Evolutionary conservation across 257 asterid genomes (phyloP).

Genomic region (Solanum virginianum): DNA sequence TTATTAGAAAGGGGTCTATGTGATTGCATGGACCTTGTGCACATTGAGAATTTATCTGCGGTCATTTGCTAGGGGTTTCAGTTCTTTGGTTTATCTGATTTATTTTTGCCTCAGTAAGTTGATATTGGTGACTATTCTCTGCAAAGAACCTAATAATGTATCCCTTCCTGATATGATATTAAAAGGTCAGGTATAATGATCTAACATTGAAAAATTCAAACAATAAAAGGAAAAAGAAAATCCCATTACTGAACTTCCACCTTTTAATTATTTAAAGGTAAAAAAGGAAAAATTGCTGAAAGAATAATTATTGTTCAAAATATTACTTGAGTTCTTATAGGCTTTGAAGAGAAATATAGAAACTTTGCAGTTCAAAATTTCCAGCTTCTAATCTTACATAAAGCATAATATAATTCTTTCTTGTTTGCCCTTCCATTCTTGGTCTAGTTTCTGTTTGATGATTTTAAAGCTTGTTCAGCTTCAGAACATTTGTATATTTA

Average conservation of each 20-base stretch:
- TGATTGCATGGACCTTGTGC: not conserved
- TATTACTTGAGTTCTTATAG: not conserved
- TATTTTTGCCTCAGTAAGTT: not conserved
- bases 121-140: not conserved
- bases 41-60: not conserved
- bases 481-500: not conserved
- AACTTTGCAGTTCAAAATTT: not conserved
- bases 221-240: not conserved
- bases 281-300: not conserved
- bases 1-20: not conserved
- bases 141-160: not conserved
- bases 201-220: not conserved
- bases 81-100: not conserved
- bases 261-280: not conserved
- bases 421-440: not conserved
- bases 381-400: not conserved
- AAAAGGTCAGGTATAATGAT: not conserved
- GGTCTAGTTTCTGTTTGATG: not conserved
- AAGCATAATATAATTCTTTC: not conserved
- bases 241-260: not conserved
- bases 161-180: not conserved
- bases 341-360: not conserved
- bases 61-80: not conserved
- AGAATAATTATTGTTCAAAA: not conserved
- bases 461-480: not conserved